These are phyloP conservation scores for Backusella morwellensis DNA, from an alignment of 192 early-diverging fungal species.

Conservation along the genomic window DNA sequence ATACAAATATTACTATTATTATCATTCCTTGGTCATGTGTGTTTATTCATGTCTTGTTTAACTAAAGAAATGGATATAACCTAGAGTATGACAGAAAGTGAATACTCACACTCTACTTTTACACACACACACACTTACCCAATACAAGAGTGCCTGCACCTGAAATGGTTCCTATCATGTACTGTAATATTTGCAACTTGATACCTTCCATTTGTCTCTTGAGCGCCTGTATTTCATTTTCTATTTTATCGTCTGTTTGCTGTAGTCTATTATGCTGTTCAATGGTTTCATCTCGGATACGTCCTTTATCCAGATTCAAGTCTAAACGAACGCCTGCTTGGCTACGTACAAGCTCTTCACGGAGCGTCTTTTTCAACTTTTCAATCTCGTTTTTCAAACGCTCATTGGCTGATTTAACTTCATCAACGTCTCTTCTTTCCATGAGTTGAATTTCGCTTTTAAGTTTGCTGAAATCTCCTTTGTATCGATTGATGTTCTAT, in stretches of 20 bases:
- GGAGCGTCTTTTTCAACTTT: conserved; percentile 74
- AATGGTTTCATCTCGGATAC: conserved; percentile 81
- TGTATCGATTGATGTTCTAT: conserved; percentile 77
- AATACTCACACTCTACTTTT: not conserved
- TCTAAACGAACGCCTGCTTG: conserved; percentile 87
- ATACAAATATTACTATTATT: not conserved
- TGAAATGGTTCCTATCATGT: conserved; percentile 79
- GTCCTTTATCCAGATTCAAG: conserved; percentile 84
- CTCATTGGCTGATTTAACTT: conserved; percentile 79
- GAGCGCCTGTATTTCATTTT: conserved; percentile 78
- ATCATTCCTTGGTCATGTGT: not conserved
- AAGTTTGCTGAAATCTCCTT: conserved; percentile 84
- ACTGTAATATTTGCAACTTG: conserved; percentile 78
- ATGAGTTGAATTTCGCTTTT: conserved; percentile 86
- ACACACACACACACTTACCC: conserved; percentile 31
- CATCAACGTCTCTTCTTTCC: conserved; percentile 83
- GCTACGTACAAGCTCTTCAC: conserved; percentile 79
- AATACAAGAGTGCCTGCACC: conserved; percentile 79
- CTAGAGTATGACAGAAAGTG: not conserved
- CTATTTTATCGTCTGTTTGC: conserved; percentile 84
- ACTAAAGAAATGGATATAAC: conserved; percentile 19
- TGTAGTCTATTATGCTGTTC: conserved; percentile 79
- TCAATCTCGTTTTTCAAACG: conserved; percentile 79
- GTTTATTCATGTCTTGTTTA: not conserved
- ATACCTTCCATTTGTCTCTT: conserved; percentile 88